Evolutionary conservation across 2,329 filamentous ascomycete species (phyloP).

Genomic region (Colletotrichum godetiae): DNA sequence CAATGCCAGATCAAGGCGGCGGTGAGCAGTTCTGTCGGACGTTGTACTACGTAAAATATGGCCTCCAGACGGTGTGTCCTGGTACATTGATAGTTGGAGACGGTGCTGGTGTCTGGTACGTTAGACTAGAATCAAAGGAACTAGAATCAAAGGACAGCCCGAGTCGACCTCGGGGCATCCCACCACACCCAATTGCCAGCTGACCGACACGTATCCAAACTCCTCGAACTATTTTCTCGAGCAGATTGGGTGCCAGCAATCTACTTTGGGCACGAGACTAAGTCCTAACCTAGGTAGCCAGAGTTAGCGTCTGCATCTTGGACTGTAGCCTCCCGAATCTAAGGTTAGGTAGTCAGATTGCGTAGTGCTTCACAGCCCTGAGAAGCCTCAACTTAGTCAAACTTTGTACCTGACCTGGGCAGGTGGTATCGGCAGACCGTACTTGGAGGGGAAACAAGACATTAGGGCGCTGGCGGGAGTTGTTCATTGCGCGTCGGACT

Average conservation of each 20-base stretch:
- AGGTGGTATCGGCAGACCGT: neutral
- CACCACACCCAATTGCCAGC: neutral
- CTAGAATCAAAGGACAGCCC: neutral
- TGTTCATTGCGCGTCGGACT: neutral
- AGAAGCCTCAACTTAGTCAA: neutral
- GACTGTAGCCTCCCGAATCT: neutral
- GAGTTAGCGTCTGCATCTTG: neutral
- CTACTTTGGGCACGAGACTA: conserved; percentile 5
- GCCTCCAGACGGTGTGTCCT: conserved; percentile 11
- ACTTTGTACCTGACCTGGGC: neutral
- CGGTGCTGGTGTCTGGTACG: neutral
- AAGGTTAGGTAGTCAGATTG: neutral
- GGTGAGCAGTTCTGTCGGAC: conserved; percentile 24
- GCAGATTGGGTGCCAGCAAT: conserved; percentile 10
- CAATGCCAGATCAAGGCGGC: conserved; percentile 20
- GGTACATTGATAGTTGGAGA: neutral
- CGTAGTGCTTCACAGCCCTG: neutral
- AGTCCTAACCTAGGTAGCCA: neutral
- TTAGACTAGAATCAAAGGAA: neutral
- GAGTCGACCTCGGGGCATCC: neutral
- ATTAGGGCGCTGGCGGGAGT: neutral
- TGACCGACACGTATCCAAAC: conserved; percentile 14
- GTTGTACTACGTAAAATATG: neutral
- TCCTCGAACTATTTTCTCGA: neutral
- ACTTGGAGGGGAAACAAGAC: neutral